A percentile compares a stretch with the other conserved stretches of the same genome.
phyloP scores from a whole-genome alignment of 441 rosid species.

The Adansonia gregorii region DNA sequence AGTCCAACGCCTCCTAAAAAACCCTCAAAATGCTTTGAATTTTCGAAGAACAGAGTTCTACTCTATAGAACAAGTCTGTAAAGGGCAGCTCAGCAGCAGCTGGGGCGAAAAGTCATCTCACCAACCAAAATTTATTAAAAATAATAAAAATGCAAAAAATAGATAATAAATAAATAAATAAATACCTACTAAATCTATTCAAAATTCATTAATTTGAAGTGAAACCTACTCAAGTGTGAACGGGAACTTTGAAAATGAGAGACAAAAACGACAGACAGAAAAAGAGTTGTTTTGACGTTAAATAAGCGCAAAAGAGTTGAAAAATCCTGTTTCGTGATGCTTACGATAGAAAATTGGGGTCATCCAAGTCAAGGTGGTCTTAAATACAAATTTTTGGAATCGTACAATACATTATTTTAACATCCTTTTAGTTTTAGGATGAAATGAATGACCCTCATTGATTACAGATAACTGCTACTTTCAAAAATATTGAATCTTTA shows the following conservation, averaged over 20 bases:
- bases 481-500: neutral
- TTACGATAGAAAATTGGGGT: conserved; percentile 14
- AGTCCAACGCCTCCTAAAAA: neutral
- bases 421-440: neutral
- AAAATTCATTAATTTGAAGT: neutral
- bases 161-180: too few species aligned
- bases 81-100: conserved; percentile 35
- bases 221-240: neutral
- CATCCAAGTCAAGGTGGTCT: conserved; percentile 1
- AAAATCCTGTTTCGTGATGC: conserved; percentile 12
- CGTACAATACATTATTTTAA: neutral
- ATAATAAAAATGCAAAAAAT: too few species aligned
- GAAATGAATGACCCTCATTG: neutral
- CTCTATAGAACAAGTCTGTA: conserved; percentile 24
- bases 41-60: neutral
- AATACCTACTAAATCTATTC: neutral
- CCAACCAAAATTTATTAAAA: conserved; percentile 25
- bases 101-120: conserved; percentile 26
- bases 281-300: neutral
- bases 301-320: neutral
- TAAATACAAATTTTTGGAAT: conserved; percentile 1
- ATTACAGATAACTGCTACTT: too few species aligned
- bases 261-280: neutral
- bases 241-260: neutral
- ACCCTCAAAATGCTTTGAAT: neutral